Evolutionary conservation across 2,329 filamentous ascomycete genomes (phyloP).

Genomic region (Colletotrichum higginsianum): DNA sequence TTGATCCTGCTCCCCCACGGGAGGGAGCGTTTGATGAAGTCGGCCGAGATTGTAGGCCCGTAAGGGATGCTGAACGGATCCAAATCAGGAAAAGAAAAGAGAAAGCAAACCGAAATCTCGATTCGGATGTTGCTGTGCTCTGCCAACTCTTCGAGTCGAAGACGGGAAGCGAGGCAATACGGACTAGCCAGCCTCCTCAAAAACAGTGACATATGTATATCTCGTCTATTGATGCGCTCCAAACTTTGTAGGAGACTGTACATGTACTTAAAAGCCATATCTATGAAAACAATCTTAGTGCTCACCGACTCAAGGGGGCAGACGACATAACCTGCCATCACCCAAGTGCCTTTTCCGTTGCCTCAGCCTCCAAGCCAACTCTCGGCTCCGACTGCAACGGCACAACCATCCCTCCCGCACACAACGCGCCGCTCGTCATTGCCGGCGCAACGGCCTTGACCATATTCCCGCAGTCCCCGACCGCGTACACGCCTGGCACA

Average conservation of each 20-base stretch:
- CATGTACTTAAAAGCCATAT: not conserved
- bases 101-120: not conserved
- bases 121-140: not conserved
- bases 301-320: not conserved
- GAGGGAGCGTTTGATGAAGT: not conserved
- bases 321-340: not conserved
- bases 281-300: not conserved
- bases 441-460: constrained; percentile 51
- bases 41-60: not conserved
- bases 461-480: constrained; percentile 62
- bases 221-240: not conserved
- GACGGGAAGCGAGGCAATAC: too few relatives aligned
- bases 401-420: constrained; percentile 47
- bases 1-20: not conserved
- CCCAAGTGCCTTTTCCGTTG: constrained; percentile 7
- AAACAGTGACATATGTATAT: not conserved
- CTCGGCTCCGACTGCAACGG: constrained; percentile 34
- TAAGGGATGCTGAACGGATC: too few relatives aligned
- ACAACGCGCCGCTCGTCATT: constrained; percentile 48
- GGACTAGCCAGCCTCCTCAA: not conserved
- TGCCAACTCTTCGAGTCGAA: not conserved
- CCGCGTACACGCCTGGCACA: constrained; percentile 67
- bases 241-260: not conserved
- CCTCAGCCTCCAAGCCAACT: constrained; percentile 18
- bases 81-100: not conserved